Conservation (phyloP, 208 protist species). For the Novymonas esmeraldas region DNA sequence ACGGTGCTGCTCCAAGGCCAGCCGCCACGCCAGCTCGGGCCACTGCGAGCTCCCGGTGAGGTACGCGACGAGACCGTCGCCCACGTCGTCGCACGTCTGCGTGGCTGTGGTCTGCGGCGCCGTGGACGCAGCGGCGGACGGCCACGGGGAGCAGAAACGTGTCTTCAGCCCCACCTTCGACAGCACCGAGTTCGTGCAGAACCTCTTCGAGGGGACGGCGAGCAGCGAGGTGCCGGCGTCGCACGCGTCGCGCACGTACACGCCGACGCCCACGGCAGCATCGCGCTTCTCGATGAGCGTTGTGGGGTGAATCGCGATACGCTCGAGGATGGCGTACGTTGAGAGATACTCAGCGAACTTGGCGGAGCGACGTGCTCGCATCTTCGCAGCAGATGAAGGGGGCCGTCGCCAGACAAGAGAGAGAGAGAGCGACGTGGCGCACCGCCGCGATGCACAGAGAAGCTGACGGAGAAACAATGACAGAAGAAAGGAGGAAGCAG, state of each 20-base stretch:
- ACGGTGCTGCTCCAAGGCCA: conserved; percentile 79
- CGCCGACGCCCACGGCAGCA: conserved; percentile 57
- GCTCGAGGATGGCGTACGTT: conserved; percentile 84
- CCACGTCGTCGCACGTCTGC: background rate
- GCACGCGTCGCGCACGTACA: conserved; percentile 87
- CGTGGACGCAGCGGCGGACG: background rate
- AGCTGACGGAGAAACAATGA: too few relatives aligned
- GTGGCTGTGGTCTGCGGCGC: background rate
- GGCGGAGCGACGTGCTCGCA: conserved; percentile 50
- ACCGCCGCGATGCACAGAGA: too few relatives aligned
- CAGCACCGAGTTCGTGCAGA: conserved; percentile 56
- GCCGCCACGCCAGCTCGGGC: conserved; percentile 75
- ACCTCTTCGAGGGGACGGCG: conserved; percentile 69
- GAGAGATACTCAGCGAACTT: conserved; percentile 88
- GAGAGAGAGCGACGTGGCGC: background rate
- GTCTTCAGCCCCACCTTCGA: conserved; percentile 45
- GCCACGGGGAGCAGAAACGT: conserved; percentile 12
- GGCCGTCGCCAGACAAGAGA: background rate
- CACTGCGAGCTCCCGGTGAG: conserved; percentile 61
- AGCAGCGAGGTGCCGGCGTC: conserved; percentile 81
- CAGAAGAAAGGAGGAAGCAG: too few relatives aligned
- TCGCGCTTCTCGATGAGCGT: conserved; percentile 85
- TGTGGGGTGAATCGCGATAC: conserved; percentile 81
- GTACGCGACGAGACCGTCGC: conserved; percentile 53
- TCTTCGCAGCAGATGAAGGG: background rate